Base-by-base conservation (phyloP, 1,139 yeast species). In the Magnusiomyces sp. region DNA sequence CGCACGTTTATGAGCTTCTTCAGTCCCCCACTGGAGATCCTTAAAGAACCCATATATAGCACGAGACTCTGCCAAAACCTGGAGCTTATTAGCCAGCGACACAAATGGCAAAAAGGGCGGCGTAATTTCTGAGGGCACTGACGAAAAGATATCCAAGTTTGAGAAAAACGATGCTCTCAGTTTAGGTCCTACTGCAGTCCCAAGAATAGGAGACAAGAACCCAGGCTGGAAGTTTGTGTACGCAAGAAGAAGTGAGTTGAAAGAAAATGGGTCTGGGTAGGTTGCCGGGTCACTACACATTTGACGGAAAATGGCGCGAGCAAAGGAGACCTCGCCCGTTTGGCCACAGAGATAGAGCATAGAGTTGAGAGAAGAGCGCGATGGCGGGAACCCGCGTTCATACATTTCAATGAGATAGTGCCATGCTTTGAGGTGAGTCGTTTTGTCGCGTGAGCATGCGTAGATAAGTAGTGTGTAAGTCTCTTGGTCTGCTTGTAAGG, bases 291-390 rank as follows among this genome's bases (percentile, higher is more conserved):
- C 67, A 45, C 71, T 68, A 51, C 76, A 72, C 54, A 83, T 71
- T 57, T 77, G 80, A 48, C 72, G 69, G 63, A 81, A 83, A 42
- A 90, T 66, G 0, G 92, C 88, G 57, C 98, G 73, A 1, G 89
- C 73, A 50, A 89, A 71, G 6, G 81, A 72, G 29, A 86, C 67
- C 63, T 92, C 97, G 0, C 95, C 94, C 57, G 90, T 90, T 51
- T 73, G 74, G 0, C 90, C 83, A 10, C 94, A 79, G 42, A 90
- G 67, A 55, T 81, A 77, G 65, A 90, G 72, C 80, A 90, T 80
- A 17, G 80, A 73, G 55, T 82, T 84, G 54, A 83, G 74, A 0
- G 86, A 75, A 33, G 71, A 71, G 23, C 76, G 63, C 74, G 49
- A 70, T 65, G 73, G 75, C 44, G 56, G 58, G 42, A 63, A 72